Conservation (phyloP, 768 basidiomycete species). For the Hortiboletus campestris region DNA sequence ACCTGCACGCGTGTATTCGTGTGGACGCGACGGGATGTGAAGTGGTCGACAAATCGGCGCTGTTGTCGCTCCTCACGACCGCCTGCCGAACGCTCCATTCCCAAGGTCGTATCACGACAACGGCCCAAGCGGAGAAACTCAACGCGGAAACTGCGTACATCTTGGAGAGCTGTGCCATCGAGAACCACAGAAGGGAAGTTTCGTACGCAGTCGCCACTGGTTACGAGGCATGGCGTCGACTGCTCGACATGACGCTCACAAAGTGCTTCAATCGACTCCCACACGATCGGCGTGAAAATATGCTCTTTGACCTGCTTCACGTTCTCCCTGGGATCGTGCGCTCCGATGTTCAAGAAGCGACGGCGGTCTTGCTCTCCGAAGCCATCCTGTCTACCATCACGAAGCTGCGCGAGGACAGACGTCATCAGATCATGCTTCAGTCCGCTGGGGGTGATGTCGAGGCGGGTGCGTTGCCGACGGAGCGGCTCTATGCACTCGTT, state of each 20-base stretch:
- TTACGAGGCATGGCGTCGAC: conserved; percentile 80
- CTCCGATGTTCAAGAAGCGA: conserved; percentile 62
- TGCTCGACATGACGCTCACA: conserved; percentile 81
- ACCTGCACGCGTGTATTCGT: conserved; percentile 68
- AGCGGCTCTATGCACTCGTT: conserved; percentile 73
- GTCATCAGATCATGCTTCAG: conserved; percentile 65
- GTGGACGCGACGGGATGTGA: conserved; percentile 74
- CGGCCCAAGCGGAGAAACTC: conserved; percentile 64
- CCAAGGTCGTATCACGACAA: conserved; percentile 64
- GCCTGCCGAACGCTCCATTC: conserved; percentile 61
- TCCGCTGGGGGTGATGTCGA: conserved; percentile 61
- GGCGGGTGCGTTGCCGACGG: conserved; percentile 71
- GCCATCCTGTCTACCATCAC: conserved; percentile 79
- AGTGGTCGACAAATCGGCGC: conserved; percentile 70
- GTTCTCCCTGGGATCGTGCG: conserved; percentile 75
- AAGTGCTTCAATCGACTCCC: conserved; percentile 86
- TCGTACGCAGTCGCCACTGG: conserved; percentile 64
- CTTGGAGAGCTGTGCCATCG: conserved; percentile 78
- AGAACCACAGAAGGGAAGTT: conserved; percentile 86
- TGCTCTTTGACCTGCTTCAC: conserved; percentile 87
- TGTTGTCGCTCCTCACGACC: conserved; percentile 65
- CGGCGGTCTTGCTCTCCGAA: conserved; percentile 82
- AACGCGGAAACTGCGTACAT: conserved; percentile 71
- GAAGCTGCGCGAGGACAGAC: conserved; percentile 82
- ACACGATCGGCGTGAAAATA: conserved; percentile 78